Conservation (phyloP, 495 filamentous ascomycete species). For the Podospora sp. region DNA sequence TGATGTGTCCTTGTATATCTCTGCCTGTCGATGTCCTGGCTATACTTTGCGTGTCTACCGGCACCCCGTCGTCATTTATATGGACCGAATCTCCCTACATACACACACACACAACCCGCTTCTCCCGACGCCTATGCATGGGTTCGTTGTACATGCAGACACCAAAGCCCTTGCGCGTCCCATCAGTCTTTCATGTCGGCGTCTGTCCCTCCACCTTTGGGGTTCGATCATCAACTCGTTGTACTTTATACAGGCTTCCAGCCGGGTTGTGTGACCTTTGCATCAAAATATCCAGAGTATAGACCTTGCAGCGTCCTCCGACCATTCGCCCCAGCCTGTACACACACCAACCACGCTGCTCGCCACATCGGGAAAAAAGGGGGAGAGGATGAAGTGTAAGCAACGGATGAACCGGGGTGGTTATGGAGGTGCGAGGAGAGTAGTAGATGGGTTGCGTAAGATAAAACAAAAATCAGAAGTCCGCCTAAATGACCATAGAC, state of each 20-base stretch:
- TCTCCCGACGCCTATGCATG: background rate
- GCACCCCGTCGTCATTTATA: background rate
- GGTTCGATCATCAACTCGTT: background rate
- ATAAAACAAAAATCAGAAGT: conserved; percentile 7
- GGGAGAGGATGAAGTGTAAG: background rate
- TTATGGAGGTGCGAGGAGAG: conserved; percentile 8
- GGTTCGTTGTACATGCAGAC: background rate
- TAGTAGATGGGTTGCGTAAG: background rate
- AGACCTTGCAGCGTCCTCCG: background rate
- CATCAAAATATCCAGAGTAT: background rate
- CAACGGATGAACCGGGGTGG: background rate
- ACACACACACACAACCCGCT: background rate
- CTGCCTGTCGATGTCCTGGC: background rate
- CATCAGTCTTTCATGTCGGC: background rate
- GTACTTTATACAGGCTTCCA: background rate
- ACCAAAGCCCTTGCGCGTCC: background rate
- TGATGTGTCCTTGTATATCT: background rate
- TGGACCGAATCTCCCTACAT: background rate
- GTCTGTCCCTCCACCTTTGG: background rate
- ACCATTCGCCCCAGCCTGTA: background rate
- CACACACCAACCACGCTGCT: background rate
- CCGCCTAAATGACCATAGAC: conserved; percentile 23
- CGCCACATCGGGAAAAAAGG: background rate
- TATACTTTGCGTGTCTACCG: background rate
- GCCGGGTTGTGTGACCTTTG: background rate